Conservation (phyloP, 2,329 filamentous ascomycete genomes). For the Fusarium neocosmosporiellum region DNA sequence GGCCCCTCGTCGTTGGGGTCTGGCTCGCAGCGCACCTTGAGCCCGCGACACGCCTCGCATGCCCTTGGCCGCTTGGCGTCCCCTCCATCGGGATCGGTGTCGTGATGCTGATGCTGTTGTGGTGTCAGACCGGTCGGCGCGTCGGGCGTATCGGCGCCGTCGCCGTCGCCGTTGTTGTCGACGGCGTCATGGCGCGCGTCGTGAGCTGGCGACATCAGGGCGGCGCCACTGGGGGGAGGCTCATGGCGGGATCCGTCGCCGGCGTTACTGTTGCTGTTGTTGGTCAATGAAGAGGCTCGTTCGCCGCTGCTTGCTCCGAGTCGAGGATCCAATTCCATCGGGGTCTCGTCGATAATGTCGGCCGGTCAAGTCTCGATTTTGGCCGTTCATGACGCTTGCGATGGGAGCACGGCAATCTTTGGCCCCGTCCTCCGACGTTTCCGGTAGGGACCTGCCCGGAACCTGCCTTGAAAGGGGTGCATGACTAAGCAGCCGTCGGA, state of each 20-base stretch:
- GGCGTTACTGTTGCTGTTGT: slow-evolving; percentile 9
- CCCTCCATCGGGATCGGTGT: slow-evolving; percentile 37
- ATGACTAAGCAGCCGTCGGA: slow-evolving; percentile 39
- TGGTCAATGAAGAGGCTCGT: slow-evolving; percentile 28
- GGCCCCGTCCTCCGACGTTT: slow-evolving; percentile 47
- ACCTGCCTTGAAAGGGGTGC: neutral
- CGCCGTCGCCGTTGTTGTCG: slow-evolving; percentile 23
- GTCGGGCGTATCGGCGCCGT: slow-evolving; percentile 39
- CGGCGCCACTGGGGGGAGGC: slow-evolving; percentile 1
- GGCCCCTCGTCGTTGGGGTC: slow-evolving; percentile 73
- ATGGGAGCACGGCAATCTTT: slow-evolving; percentile 43
- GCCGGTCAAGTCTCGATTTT: slow-evolving; percentile 26
- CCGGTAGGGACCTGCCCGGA: neutral
- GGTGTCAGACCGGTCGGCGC: slow-evolving; percentile 35
- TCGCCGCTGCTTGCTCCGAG: slow-evolving; percentile 42
- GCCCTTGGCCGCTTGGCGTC: slow-evolving; percentile 77
- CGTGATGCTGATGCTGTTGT: slow-evolving; percentile 30
- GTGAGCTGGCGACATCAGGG: slow-evolving; percentile 24
- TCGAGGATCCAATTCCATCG: slow-evolving; percentile 51
- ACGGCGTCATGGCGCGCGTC: slow-evolving; percentile 18
- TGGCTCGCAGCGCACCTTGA: slow-evolving; percentile 89
- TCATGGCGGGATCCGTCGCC: slow-evolving; percentile 23
- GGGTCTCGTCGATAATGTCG: slow-evolving; percentile 25
- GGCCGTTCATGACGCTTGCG: slow-evolving; percentile 9
- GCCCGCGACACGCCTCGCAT: slow-evolving; percentile 79